Base-by-base conservation (phyloP, 2,329 filamentous ascomycete genomes). In the Capronia americana region DNA sequence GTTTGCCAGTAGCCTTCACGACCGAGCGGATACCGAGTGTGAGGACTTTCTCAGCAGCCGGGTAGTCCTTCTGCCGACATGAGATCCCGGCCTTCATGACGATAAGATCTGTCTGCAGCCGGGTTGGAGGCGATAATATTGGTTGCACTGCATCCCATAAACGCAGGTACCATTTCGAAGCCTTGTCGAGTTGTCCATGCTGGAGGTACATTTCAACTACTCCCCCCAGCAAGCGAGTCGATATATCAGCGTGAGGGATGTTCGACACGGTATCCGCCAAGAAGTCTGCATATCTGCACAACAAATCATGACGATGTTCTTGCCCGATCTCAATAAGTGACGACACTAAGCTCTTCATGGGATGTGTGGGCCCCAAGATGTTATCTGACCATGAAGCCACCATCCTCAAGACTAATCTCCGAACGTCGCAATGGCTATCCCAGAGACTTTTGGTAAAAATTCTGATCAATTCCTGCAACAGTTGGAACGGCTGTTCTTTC, bases 141-240 rank as follows among this genome's bases (percentile, higher is more conserved):
- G 53, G 53, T 55, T 55, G 53, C 24, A 10, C 53, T 5, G 53
- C 53, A 55, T 11, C 7, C 46, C 20, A 61, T 30, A 61, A 20
- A 38, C 12, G 58, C 7, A 14, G 11, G 23, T 20, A 41, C 34
- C 41, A 38, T 17, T n/a, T 1, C 17, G 28, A 61, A 24, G n/a
- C 58, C 4, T 8, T n/a, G 17, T 53, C 48, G 10, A 26, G 23
- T 38, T 41, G n/a, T 34, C 46, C 46, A n/a, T 20, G 1, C 2
- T 7, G 10, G 30, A n/a, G 2, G 6, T 38, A 53, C 20, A 61
- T 10, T 7, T 28, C 20, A 30, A 17, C 28, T 28, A 54, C 17
- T 5, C 14, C 8, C 14, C 38, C 6, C 14, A 51, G 28, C 1
- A 61, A n/a, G 8, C 2, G 2, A 12, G 24, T 10, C 5, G 20